Conservation (phyloP, 495 filamentous ascomycete genomes). For the Mytilinidion resinicola region DNA sequence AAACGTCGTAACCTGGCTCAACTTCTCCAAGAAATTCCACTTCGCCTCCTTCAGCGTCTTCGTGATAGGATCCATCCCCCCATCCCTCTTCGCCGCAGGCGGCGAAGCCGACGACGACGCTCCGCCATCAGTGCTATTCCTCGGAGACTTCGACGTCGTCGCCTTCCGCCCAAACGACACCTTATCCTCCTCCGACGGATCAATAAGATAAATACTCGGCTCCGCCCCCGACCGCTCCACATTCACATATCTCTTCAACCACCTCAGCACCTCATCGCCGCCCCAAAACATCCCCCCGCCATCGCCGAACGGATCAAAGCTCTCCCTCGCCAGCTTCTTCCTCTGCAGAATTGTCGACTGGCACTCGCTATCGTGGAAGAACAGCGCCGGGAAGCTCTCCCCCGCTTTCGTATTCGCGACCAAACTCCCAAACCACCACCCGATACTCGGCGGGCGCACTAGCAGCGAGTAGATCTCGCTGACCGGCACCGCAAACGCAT, state of each 20-base stretch:
- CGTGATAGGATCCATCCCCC: constrained; percentile 88
- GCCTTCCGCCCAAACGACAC: constrained; percentile 66
- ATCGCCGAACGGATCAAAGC: constrained; percentile 84
- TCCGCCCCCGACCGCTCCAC: constrained; percentile 80
- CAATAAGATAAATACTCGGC: constrained; percentile 81
- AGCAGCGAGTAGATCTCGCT: constrained; percentile 84
- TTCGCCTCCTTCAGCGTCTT: constrained; percentile 93
- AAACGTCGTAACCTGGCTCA: constrained; percentile 94
- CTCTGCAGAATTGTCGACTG: constrained; percentile 91
- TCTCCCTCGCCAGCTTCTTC: constrained; percentile 73
- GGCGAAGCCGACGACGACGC: constrained; percentile 9
- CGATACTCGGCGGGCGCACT: constrained; percentile 83
- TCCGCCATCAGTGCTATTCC: constrained; percentile 28
- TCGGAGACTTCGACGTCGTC: constrained; percentile 40
- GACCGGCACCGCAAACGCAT: constrained; percentile 88
- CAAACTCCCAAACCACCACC: constrained; percentile 96
- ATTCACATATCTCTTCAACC: constrained; percentile 75
- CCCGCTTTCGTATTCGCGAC: constrained; percentile 87
- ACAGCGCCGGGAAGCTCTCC: constrained; percentile 88
- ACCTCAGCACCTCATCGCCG: constrained; percentile 88
- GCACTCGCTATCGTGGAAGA: constrained; percentile 96
- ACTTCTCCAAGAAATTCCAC: constrained; percentile 91
- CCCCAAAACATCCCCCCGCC: constrained; percentile 90
- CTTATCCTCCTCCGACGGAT: constrained; percentile 78
- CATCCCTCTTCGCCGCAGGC: constrained; percentile 49